phyloP scores from a whole-genome alignment of 1,139 yeast species.

The Taphrina sp. region DNA sequence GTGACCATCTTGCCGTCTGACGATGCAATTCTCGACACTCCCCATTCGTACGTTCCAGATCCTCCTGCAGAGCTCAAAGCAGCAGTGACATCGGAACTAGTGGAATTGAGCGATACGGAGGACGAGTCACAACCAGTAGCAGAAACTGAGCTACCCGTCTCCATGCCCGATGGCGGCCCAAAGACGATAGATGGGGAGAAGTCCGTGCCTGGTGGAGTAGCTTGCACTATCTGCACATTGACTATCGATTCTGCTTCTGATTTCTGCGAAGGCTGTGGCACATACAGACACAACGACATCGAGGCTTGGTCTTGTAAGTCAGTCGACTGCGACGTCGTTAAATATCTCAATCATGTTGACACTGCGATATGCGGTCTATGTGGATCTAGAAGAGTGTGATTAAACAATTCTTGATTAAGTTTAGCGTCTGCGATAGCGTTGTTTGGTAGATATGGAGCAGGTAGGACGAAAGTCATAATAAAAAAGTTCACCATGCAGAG shows the following conservation, averaged over 20 bases:
- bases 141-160: no score
- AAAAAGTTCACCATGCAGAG: no score
- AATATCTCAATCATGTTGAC: constrained; percentile 16
- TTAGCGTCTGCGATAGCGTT: no score
- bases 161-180: background rate
- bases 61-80: background rate
- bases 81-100: background rate
- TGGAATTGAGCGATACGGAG: background rate
- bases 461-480: no score
- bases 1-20: no score
- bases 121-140: background rate
- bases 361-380: constrained; percentile 16
- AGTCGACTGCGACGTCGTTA: constrained; percentile 5
- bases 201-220: background rate
- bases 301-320: constrained; percentile 22
- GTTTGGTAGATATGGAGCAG: background rate
- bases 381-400: constrained; percentile 1
- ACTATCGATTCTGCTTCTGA: background rate
- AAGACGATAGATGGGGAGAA: constrained; percentile 4
- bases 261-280: constrained; percentile 21
- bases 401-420: no score
- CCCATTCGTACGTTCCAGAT: no score
- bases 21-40: no score
- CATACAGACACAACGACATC: background rate
- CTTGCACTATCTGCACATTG: constrained; percentile 18